Base-by-base conservation (phyloP, 2,329 filamentous ascomycete genomes). In the Verticillium albo-atrum region DNA sequence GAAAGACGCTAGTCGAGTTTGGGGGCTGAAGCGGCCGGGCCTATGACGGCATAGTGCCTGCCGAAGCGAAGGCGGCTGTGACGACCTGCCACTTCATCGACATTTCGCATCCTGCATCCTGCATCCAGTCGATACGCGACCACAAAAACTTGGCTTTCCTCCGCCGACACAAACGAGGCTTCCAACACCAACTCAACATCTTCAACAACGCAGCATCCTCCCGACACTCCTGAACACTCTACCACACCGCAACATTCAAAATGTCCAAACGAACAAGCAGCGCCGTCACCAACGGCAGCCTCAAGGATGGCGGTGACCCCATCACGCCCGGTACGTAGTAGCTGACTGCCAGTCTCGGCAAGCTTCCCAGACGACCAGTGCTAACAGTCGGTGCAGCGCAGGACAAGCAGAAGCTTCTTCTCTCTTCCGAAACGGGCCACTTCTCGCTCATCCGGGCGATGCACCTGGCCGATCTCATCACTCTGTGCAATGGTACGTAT, bases 401-500 rank as follows among this genome's bases (percentile, higher is more conserved):
- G 66, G 87, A 92, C 74, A 93, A 92, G 79, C 90, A 93, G 75
- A 90, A 88, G 71, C 82, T 84, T 65, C 83, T 93, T 52, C 82
- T 93, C 51, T 86, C 85, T 58, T 80, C 85, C 64, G 83, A 91
- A 63, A 83, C 83, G 7, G 88, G 89, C 42, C 90, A 93, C 78
- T 93, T 93, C 75, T 87, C 84, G 50, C 79, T 89, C 63, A 77
- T 89, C 53, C 80, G 82, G 61, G 86, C 86, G 58, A 83, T 95
- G 72, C 88, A 97, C 74, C 81, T 96, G 70, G 88, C 93, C 64
- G 86, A 96, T 76, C 80, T 92, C 68, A 91, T 97, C 76, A 93
- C 92, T 30, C 86, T 94, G 75, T 75, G 94, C 74, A 90, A 96
- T 73, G 84, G 91, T 88, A 77, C 59, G 72, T 59, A 37, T 27